Percentiles rank a stretch among this genome's conserved stretches.
These are phyloP conservation scores for Peziza echinospora DNA, from an alignment of 495 filamentous ascomycete genomes.

Conservation along the genomic window DNA sequence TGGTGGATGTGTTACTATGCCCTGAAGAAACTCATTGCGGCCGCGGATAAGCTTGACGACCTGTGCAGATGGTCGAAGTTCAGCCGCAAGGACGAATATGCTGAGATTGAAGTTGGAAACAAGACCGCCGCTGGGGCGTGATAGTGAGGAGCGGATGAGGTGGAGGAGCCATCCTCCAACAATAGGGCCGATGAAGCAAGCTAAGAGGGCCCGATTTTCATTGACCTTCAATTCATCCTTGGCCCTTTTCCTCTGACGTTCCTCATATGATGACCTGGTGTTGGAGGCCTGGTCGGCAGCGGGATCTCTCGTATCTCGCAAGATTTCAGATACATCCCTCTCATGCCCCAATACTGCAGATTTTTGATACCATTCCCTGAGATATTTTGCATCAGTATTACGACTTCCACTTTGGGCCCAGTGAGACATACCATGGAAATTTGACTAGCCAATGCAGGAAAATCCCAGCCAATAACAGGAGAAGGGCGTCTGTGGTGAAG, in stretches of 20 bases:
- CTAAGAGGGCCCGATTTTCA: constrained; percentile 48
- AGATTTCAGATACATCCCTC: constrained; percentile 5
- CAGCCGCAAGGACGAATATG: constrained; percentile 78
- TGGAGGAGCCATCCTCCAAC: constrained; percentile 63
- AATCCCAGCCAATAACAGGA: constrained; percentile 54
- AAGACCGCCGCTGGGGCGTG: constrained; percentile 60
- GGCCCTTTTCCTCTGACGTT: constrained; percentile 23
- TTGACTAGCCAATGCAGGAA: constrained; percentile 90
- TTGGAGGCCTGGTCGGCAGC: background rate
- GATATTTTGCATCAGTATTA: background rate
- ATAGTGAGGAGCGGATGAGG: constrained; percentile 49
- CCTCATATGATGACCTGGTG: constrained; percentile 4
- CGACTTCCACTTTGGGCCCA: no score
- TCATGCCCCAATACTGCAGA: constrained; percentile 33
- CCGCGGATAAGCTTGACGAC: constrained; percentile 56
- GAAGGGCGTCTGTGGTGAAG: constrained; percentile 62
- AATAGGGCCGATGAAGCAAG: constrained; percentile 61
- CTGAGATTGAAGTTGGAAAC: constrained; percentile 84
- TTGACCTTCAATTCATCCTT: constrained; percentile 46
- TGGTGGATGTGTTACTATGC: constrained; percentile 35
- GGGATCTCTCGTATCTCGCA: background rate
- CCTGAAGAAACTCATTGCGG: constrained; percentile 67
- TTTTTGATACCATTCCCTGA: constrained; percentile 74
- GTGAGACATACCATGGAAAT: constrained; percentile 49
- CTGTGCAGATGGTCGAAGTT: constrained; percentile 61